Evolutionary conservation across 768 basidiomycete species (phyloP).

Genomic region (Agaricus sinodeliciosus): DNA sequence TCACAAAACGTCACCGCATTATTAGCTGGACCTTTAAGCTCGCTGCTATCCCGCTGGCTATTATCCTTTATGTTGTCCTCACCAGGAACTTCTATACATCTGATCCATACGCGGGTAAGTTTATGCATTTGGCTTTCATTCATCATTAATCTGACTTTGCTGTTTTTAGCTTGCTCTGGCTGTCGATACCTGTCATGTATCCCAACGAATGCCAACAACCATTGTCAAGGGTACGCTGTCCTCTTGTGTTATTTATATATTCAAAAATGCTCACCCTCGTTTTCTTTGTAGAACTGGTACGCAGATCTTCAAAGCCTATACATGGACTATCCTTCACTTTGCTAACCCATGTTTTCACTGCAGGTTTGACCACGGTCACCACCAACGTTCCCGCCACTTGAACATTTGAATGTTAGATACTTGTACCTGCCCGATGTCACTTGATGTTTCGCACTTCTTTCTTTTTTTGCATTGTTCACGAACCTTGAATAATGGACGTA

Average conservation of each 20-base stretch:
- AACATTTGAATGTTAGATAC: background rate
- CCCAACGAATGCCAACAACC: conserved; percentile 65
- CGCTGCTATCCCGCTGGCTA: conserved; percentile 64
- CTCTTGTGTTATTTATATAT: background rate
- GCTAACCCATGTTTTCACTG: background rate
- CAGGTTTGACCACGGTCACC: conserved; percentile 14
- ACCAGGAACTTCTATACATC: conserved; percentile 86
- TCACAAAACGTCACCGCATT: conserved; percentile 61
- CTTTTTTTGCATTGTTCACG: background rate
- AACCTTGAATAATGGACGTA: background rate
- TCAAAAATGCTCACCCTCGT: background rate
- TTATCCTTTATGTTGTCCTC: conserved; percentile 79
- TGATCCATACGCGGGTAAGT: conserved; percentile 76
- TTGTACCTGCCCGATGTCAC: background rate
- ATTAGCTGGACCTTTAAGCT: conserved; percentile 72
- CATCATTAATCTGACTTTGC: background rate
- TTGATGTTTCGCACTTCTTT: background rate
- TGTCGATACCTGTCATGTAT: conserved; percentile 90
- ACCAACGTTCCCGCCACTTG: background rate
- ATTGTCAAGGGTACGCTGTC: conserved; percentile 50
- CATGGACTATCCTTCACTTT: background rate
- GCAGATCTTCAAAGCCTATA: conserved; percentile 8
- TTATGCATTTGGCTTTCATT: conserved; percentile 7
- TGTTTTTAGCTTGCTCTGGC: conserved; percentile 63
- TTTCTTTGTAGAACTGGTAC: conserved; percentile 27